phyloP scores from a whole-genome alignment of 2,329 filamentous ascomycete genomes.

The Monilinia aucupariae region DNA sequence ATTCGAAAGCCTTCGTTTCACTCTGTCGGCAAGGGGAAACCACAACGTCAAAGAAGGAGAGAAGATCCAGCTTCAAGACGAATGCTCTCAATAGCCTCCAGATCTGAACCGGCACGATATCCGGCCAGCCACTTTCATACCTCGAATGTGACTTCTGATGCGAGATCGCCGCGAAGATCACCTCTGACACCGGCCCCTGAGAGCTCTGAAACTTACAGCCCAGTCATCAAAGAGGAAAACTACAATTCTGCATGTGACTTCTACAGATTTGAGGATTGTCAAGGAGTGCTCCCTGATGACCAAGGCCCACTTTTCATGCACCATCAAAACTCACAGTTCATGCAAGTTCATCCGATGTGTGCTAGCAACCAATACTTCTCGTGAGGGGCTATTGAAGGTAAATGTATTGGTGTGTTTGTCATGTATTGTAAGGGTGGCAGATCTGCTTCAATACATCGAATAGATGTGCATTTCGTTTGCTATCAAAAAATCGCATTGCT shows the following conservation, averaged over 20 bases:
- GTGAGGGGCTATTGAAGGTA: background rate
- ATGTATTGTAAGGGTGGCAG: constrained; percentile 15
- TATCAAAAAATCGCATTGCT: constrained; percentile 7
- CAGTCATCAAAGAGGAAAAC: constrained; percentile 18
- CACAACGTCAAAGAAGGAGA: constrained; percentile 21
- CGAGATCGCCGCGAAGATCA: constrained; percentile 12
- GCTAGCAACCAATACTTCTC: constrained; percentile 12
- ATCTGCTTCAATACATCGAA: constrained; percentile 7
- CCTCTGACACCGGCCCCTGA: constrained; percentile 26
- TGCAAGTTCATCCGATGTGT: constrained; percentile 18
- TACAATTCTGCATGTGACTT: constrained; percentile 25
- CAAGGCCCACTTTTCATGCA: constrained; percentile 29
- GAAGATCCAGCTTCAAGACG: constrained; percentile 19
- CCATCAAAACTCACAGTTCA: constrained; percentile 20
- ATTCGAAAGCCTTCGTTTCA: constrained; percentile 8
- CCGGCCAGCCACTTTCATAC: background rate
- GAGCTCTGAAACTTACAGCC: constrained; percentile 17
- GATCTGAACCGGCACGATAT: background rate
- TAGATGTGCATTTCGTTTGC: constrained; percentile 7
- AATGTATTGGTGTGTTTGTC: background rate
- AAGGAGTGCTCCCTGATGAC: constrained; percentile 28
- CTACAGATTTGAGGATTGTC: constrained; percentile 28
- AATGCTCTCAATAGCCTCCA: background rate
- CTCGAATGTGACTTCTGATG: constrained; percentile 12
- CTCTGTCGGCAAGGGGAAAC: constrained; percentile 22